Evolutionary conservation across 2,329 filamentous ascomycete species (phyloP), one percentile per base, ranked within the genome.

Genomic region (Exophiala sideris): DNA sequence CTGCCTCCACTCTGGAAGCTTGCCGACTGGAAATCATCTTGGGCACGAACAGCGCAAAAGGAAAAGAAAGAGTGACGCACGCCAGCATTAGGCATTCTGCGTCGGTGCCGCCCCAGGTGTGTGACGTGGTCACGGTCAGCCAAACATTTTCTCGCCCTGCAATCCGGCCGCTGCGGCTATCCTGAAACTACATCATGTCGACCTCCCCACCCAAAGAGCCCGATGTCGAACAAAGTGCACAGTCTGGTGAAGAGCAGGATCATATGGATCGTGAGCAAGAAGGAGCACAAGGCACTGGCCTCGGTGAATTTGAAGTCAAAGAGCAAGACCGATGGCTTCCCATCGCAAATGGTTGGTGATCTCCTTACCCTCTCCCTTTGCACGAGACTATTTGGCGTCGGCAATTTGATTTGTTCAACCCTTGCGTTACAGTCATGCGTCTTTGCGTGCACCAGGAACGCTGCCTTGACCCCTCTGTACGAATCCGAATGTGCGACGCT

Each of bases 281-380:
- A 79, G 88, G 91, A 73, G 78, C 81, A 85, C 87, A 90, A 79
- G 80, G 81, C 73, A 81, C 81, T 74, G 86, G 82, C 73, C 81
- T 87, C 75, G 85, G 90, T 76, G 92, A 97, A 79, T 96, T 96
- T 73, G 92, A 97, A 78, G 92, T 97, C 76, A 97, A 97, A 82
- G 94, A 99, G 77, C 94, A 99, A 77, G 94, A 99, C 77, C 82
- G 94, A 81, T 99, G 94, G 94, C 84, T 99, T 73, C 94, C 94
- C 73, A 99, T 99, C 83, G 94, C 94, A 78, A 99, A 99, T 91
- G 94, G 94, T 99, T 83, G 83, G 94, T 94, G 16, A 75, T 64
- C 60, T 66, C 64, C 67, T 64, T 66, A 64, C 68, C 67, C 71
- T 40, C 10, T 50, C 24, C 50, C 34, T 48, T 12, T 48, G n/a